Percentiles rank a stretch among this genome's conserved stretches.
phyloP scores from a whole-genome alignment of 2,329 filamentous ascomycete genomes.

The Neophaeococcomyces mojaviensis region DNA sequence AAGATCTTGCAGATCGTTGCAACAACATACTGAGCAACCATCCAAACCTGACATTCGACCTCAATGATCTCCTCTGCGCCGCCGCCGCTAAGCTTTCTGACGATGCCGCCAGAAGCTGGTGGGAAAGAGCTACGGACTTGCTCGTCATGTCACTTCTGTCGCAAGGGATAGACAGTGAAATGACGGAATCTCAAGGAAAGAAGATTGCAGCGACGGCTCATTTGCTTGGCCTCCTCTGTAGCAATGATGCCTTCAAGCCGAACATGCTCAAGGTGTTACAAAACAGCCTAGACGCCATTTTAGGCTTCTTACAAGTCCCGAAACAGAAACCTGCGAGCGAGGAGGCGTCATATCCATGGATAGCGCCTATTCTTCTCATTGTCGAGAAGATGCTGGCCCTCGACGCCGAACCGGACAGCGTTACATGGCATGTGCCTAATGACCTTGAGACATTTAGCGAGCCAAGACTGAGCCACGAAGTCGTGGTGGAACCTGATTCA shows the following conservation, averaged over 20 bases:
- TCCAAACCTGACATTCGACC: slow-evolving; percentile 79
- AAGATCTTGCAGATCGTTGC: slow-evolving; percentile 78
- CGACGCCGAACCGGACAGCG: slow-evolving; percentile 71
- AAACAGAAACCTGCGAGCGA: slow-evolving; percentile 49
- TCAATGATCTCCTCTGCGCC: slow-evolving; percentile 76
- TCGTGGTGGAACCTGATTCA: slow-evolving; percentile 57
- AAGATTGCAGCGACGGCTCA: slow-evolving; percentile 90
- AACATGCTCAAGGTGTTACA: slow-evolving; percentile 63
- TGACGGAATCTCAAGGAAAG: slow-evolving; percentile 48
- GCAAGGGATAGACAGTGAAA: slow-evolving; percentile 51
- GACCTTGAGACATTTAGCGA: slow-evolving; percentile 45
- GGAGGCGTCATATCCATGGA: slow-evolving; percentile 84
- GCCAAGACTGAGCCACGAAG: slow-evolving; percentile 49
- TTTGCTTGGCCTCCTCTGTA: slow-evolving; percentile 68
- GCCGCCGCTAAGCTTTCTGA: slow-evolving; percentile 58
- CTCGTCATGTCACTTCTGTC: slow-evolving; percentile 76
- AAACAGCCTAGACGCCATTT: slow-evolving; percentile 66
- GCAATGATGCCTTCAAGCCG: slow-evolving; percentile 81
- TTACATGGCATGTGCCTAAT: slow-evolving; percentile 47
- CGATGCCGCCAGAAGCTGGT: slow-evolving; percentile 48
- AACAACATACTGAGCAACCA: slow-evolving; percentile 85
- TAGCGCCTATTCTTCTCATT: slow-evolving; percentile 81
- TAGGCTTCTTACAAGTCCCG: slow-evolving; percentile 67
- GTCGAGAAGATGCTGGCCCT: slow-evolving; percentile 85
- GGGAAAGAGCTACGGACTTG: slow-evolving; percentile 72